Evolutionary conservation across 345 rosid genomes (phyloP), one percentile per base, ranked within the genome.

Genomic region (Salix purpurea): DNA sequence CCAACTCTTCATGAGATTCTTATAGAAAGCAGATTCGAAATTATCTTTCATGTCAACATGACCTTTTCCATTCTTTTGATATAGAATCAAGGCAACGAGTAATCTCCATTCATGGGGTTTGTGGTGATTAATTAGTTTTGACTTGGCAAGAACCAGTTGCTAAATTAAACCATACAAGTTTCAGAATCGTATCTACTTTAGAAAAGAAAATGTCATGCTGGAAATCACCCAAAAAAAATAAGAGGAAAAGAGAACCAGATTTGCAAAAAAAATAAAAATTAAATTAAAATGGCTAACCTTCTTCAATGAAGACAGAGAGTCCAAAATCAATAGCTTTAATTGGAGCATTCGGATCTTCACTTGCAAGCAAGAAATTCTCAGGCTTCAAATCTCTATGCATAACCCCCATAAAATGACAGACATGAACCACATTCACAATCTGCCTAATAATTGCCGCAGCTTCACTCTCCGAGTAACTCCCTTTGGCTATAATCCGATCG

Each of bases 311-410:
- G 36, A 81, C 84, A 50, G 84, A 74, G 75, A 77, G 76, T 4
- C 84, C 84, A 56, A 81, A 81, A 74, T 81, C 84, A 58, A 81
- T 81, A n/a, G 78, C 78, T 65, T 77, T 81, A 4, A 81, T 19
- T 0, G 81, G 84, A 69, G 84, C 65, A 30, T 44, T 26, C 7
- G 74, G 76, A 0, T 65, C 81, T 4, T 18, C 50, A 14, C 46
- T 70, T 1, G 71, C 78, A 6, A 73, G 66, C 81, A 81, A 77
- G 81, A 81, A 81, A 70, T 81, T 81, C 60, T 81, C 84, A 40
- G 84, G 84, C 81, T 81, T 81, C 78, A 81, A 77, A 19, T 81
- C 84, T 28, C 84, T 74, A 65, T 81, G 84, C 64, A 81, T 74
- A 7, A 81, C 84, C 36, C 84, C 84, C 84, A 81, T 81, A 65